Evolutionary conservation across 176 grass and related monocot species (phyloP), one percentile per base, ranked within the genome.

Genomic region (Secale cereale): DNA sequence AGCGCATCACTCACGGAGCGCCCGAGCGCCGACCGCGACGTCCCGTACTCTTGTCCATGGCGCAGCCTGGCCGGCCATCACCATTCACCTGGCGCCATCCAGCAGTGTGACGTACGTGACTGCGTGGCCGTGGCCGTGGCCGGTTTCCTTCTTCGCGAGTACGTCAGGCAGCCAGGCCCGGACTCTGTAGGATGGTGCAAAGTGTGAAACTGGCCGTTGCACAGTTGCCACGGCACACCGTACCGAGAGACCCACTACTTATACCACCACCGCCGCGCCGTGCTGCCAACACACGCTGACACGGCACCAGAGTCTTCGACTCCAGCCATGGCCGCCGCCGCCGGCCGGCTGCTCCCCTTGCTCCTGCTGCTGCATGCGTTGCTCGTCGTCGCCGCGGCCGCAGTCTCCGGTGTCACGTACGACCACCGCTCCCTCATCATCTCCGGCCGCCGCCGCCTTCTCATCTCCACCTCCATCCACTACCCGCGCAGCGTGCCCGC

Each of bases 391-490:
- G 28, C 19, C 39, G 36, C 1, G 52, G 43, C 83, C 32, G 61
- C 19, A 16, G 59, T 0, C 25, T 26, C 83, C 28, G 92, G 84
- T 40, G 91, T 99, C 61, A 94, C 90, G 86, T 99, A 96, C 76
- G 97, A 99, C 87, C 86, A 85, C 65, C 97, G 93, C 82, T 99
- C 97, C 67, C 93, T 99, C 86, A 89, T 96, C 94, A 89, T 99
- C 88, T 81, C 86, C 57, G 97, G 93, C 90, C 88, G 82, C 63
- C 97, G 97, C 79, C 91, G 81, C 56, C 89, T 99, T 65, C 16
- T 99, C 88, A 99, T 99, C 93, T 99, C 97, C 86, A 89, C 93
- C 81, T 92, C 97, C 88, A 96, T 99, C 79, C 97, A 99, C 90
- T 99, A 96, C 86, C 93, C 97, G 36, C 97, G 97, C 33, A 99